Evolutionary conservation across 192 early-diverging fungal genomes (phyloP).

Genomic region (Pilobolus umbonatus): DNA sequence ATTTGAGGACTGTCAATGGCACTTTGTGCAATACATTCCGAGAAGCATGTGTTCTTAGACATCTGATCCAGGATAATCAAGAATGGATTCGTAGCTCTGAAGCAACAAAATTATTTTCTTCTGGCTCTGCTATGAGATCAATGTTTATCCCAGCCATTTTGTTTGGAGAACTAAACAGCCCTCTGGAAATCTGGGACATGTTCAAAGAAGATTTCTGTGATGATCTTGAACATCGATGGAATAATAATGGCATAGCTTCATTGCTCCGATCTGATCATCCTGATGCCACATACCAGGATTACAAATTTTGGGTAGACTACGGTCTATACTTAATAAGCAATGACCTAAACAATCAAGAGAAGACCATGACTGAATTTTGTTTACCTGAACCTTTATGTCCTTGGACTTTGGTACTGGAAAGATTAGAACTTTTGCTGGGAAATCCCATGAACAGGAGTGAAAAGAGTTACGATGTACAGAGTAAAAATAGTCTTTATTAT

Average conservation of each 20-base stretch:
- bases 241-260: neutral
- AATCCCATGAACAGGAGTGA: no score
- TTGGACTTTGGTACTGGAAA: neutral
- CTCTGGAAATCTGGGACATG: neutral
- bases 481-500: neutral
- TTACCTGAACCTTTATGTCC: neutral
- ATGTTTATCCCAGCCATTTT: neutral
- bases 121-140: neutral
- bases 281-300: neutral
- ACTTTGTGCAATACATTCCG: no score
- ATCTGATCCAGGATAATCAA: no score
- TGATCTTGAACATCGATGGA: neutral
- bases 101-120: no score
- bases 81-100: no score
- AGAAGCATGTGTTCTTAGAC: no score
- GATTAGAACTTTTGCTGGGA: no score
- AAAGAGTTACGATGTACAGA: neutral
- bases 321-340: neutral
- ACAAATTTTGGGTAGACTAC: neutral
- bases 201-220: neutral
- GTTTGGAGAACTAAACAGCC: neutral
- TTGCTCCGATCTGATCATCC: neutral
- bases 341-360: neutral
- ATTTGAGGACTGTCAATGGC: no score
- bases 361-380: neutral